A percentile compares a stretch with the other conserved stretches of the same genome.
These are phyloP conservation scores for Bipolaris cookei DNA, from an alignment of 2,329 filamentous ascomycete species.

Conservation along the genomic window DNA sequence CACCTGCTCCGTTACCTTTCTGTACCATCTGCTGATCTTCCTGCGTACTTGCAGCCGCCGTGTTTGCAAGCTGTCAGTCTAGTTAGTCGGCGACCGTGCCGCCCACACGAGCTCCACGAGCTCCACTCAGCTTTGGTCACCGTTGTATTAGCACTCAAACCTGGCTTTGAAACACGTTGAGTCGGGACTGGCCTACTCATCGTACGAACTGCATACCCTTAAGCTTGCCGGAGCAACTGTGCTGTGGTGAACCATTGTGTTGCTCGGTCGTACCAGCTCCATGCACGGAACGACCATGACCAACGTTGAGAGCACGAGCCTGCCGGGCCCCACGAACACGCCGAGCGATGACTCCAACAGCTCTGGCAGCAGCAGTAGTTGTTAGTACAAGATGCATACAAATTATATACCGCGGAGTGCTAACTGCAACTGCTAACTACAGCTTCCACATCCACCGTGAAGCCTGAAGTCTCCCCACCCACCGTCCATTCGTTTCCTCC, in stretches of 20 bases:
- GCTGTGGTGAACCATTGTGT: slow-evolving; percentile 15
- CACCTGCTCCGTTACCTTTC: slow-evolving; percentile 4
- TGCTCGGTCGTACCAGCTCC: slow-evolving; percentile 21
- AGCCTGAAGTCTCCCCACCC: slow-evolving; percentile 37
- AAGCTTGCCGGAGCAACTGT: slow-evolving; percentile 15
- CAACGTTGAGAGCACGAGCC: slow-evolving; percentile 33
- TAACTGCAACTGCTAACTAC: slow-evolving; percentile 25
- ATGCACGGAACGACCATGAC: slow-evolving; percentile 30
- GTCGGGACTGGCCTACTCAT: background rate
- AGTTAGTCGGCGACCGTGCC: slow-evolving; percentile 27
- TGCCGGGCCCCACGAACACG: slow-evolving; percentile 36
- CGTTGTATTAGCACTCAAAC: slow-evolving; percentile 8
- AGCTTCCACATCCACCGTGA: slow-evolving; percentile 44
- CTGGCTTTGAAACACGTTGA: slow-evolving; percentile 5
- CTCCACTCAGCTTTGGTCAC: slow-evolving; percentile 14
- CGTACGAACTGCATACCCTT: slow-evolving; percentile 2
- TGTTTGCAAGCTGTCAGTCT: slow-evolving; percentile 31
- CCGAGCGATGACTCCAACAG: slow-evolving; percentile 40
- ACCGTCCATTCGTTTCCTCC: slow-evolving; percentile 65
- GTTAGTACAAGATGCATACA: slow-evolving; percentile 30
- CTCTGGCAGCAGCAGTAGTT: slow-evolving; percentile 39
- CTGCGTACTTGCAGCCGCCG: slow-evolving; percentile 26
- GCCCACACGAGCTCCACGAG: slow-evolving; percentile 21
- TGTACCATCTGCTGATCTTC: slow-evolving; percentile 32
- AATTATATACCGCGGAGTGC: slow-evolving; percentile 10